These are phyloP conservation scores for Byssoonygena ceratinophila DNA, from an alignment of 2,329 filamentous ascomycete genomes.

Conservation along the genomic window DNA sequence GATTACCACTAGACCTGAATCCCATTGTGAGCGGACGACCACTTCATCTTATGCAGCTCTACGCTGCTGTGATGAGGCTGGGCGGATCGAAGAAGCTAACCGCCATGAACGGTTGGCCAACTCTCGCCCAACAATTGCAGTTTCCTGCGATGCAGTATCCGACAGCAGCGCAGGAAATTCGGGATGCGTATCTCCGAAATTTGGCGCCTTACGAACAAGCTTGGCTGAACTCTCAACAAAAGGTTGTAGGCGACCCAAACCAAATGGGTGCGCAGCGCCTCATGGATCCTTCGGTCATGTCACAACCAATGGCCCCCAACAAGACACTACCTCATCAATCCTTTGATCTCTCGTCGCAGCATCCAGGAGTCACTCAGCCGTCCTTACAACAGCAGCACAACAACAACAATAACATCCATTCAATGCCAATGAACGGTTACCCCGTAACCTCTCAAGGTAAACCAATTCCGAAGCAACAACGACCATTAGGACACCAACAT, in stretches of 20 bases:
- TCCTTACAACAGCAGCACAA: constrained; percentile 19
- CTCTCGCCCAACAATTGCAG: constrained; percentile 54
- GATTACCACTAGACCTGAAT: constrained; percentile 61
- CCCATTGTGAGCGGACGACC: constrained; percentile 63
- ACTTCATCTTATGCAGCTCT: constrained; percentile 66
- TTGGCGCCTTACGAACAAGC: constrained; percentile 61
- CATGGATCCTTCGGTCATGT: constrained; percentile 24
- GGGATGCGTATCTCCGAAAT: constrained; percentile 64
- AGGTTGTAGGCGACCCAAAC: constrained; percentile 34
- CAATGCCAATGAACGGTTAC: constrained; percentile 32
- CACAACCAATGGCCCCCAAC: constrained; percentile 36
- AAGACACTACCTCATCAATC: constrained; percentile 30
- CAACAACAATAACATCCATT: constrained; percentile 26
- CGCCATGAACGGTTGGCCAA: constrained; percentile 59
- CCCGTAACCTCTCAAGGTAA: constrained; percentile 30
- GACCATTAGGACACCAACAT: constrained; percentile 18
- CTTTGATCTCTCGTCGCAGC: constrained; percentile 14
- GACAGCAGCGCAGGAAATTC: constrained; percentile 57
- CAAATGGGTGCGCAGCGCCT: constrained; percentile 35
- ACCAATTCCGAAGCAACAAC: constrained; percentile 24
- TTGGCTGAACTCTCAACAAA: constrained; percentile 37
- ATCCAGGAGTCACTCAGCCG: constrained; percentile 25
- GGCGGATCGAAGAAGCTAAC: constrained; percentile 69
- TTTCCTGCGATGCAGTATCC: constrained; percentile 55
- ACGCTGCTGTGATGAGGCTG: constrained; percentile 62